Evolutionary conservation across 2,329 filamentous ascomycete species (phyloP).

Genomic region (Lecanicillium sp.): DNA sequence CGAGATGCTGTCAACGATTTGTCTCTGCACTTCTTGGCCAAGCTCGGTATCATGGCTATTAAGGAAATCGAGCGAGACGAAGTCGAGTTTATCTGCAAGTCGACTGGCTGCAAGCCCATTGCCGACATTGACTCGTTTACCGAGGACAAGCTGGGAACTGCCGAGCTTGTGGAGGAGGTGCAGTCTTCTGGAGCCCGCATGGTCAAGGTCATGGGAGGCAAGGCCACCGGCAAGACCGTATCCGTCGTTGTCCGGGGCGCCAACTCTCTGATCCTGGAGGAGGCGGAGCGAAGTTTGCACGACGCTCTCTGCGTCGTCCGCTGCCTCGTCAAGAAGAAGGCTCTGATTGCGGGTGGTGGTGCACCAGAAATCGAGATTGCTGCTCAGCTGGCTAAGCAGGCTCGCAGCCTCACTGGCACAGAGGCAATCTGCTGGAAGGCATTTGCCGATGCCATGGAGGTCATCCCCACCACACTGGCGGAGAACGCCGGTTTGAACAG

Average conservation of each 20-base stretch:
- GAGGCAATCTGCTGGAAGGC: constrained; percentile 99
- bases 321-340: constrained; percentile 98
- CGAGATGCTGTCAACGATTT: constrained; percentile 97
- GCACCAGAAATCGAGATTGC: constrained; percentile 96
- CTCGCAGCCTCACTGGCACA: constrained; percentile 78
- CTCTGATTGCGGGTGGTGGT: constrained; percentile 94
- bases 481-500: constrained; percentile 97
- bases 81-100: constrained; percentile 99
- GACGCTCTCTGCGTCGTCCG: constrained; percentile 96
- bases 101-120: constrained; percentile 96
- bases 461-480: constrained; percentile 91
- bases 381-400: constrained; percentile 72
- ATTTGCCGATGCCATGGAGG: constrained; percentile 95
- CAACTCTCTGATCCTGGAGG: constrained; percentile 89
- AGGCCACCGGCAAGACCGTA: constrained; percentile 76
- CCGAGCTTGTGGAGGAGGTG: constrained; percentile 89
- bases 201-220: constrained; percentile 91
- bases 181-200: constrained; percentile 82
- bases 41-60: constrained; percentile 88
- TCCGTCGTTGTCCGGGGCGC: constrained; percentile 92
- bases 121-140: constrained; percentile 98
- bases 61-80: constrained; percentile 99
- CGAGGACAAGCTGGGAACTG: constrained; percentile 92
- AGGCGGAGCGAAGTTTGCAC: constrained; percentile 93
- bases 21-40: constrained; percentile 93